Base-by-base conservation (phyloP, 1,284 basidiomycete genomes). In the Trametes sp. region DNA sequence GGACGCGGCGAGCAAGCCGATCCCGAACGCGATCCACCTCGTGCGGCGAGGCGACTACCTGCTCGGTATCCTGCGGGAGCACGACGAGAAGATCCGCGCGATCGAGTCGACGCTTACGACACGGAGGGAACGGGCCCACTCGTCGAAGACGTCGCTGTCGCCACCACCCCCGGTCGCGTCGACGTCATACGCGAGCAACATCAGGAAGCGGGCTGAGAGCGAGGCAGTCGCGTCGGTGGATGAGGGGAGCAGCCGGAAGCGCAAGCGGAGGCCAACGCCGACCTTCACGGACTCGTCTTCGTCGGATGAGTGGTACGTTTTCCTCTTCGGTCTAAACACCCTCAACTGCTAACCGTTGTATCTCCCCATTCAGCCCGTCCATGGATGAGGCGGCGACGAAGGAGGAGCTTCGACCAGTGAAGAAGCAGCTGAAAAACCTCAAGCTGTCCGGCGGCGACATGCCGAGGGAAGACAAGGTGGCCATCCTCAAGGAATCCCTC, bases 371-470 rank as follows among this genome's bases (percentile, higher is more conserved):
- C 66, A 95, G 93, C 69, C 92, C 93, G 11, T 97, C 95, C 6
- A 98, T 99, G 96, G 97, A 98, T 73, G 98, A 99, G 77, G 85
- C 82, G 31, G 84, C 92, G 21, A 98, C 97, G 51, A 99, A 99
- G 79, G 96, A 98, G 78, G 90, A 96, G 72, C 78, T 99, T 68
- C 87, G 98, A 54, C 98, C 98, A 2, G 97, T 98, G 65, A 98
- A 98, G 85, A 94, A 94, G 78, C 94, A 98, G 76, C 84, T 99
- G 65, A 98, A 98, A 89, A 92, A 94, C 80, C 84, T 98, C 54
- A 97, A 98, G 78, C 80, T 93, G 52, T 94, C 94, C 19, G 96
- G 95, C 35, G 95, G 96, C 65, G 90, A 95, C 67, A 90, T 98
- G 82, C 90, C 91, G 61, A 85, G 96, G 70, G 95, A 98, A 70